These are phyloP conservation scores for Trichoderma arundinaceum DNA, from an alignment of 2,329 filamentous ascomycete species.

Conservation along the genomic window DNA sequence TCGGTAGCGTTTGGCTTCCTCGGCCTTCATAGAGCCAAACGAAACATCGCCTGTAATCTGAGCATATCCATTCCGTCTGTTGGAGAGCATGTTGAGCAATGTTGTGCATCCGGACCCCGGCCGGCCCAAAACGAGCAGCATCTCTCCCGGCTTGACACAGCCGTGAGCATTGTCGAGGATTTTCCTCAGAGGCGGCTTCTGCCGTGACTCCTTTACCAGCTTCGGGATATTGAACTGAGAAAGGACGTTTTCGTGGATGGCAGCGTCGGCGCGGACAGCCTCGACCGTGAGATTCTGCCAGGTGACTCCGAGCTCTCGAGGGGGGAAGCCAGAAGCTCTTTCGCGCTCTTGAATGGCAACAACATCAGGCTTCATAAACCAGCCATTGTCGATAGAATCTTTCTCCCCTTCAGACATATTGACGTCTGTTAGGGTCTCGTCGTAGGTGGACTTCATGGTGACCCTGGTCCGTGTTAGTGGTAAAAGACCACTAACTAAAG, in stretches of 20 bases:
- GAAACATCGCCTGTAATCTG: conserved; percentile 63
- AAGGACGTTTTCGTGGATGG: conserved; percentile 68
- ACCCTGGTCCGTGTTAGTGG: conserved; percentile 23
- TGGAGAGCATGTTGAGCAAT: conserved; percentile 71
- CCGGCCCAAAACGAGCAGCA: conserved; percentile 71
- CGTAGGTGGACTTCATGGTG: conserved; percentile 40
- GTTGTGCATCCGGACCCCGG: conserved; percentile 75
- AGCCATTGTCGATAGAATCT: conserved; percentile 42
- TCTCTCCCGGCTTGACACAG: conserved; percentile 74
- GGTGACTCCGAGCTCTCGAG: conserved; percentile 64
- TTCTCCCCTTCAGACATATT: conserved; percentile 32
- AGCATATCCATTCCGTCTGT: conserved; percentile 64
- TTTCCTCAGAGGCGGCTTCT: conserved; percentile 64
- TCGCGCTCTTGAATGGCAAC: conserved; percentile 51
- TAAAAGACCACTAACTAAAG: not conserved
- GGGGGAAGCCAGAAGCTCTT: conserved; percentile 52
- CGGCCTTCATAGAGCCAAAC: conserved; percentile 59
- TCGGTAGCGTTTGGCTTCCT: conserved; percentile 55
- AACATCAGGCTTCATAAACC: conserved; percentile 56
- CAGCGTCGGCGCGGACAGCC: conserved; percentile 64
- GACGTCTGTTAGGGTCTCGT: conserved; percentile 38
- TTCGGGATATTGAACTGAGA: conserved; percentile 63
- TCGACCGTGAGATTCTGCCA: conserved; percentile 69
- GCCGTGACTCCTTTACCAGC: conserved; percentile 57
- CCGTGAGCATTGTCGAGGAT: conserved; percentile 70